phyloP scores from a whole-genome alignment of 768 basidiomycete genomes.

The Termitomyces sp. region DNA sequence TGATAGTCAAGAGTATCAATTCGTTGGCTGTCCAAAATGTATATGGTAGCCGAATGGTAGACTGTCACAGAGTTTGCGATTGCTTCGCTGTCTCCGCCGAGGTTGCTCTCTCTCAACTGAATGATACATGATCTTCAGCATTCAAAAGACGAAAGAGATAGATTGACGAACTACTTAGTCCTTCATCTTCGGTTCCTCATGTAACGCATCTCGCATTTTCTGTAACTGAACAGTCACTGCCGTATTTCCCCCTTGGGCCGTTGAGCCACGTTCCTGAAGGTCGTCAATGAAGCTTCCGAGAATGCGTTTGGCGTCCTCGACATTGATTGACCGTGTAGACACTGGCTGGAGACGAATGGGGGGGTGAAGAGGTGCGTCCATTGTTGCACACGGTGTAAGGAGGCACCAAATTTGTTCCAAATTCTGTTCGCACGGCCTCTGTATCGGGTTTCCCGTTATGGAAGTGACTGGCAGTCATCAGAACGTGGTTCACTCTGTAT shows the following conservation, averaged over 20 bases:
- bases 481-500: too few species aligned
- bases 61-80: background rate
- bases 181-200: constrained; percentile 39
- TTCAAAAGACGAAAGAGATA: background rate
- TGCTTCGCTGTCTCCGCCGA: background rate
- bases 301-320: constrained; percentile 33
- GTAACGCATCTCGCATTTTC: constrained; percentile 48
- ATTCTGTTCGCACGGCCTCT: background rate
- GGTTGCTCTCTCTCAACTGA: background rate
- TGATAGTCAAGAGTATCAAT: background rate
- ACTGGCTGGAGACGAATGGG: constrained; percentile 41
- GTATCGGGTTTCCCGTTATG: too few species aligned
- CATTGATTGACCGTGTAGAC: constrained; percentile 29
- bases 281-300: constrained; percentile 45
- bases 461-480: too few species aligned
- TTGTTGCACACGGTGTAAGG: constrained; percentile 16
- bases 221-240: constrained; percentile 56
- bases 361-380: constrained; percentile 45
- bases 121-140: background rate
- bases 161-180: constrained; percentile 2
- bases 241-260: constrained; percentile 46
- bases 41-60: background rate
- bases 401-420: background rate
- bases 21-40: background rate
- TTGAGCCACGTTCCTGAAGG: constrained; percentile 40